A percentile compares a stretch with the other conserved stretches of the same genome.
phyloP scores from a whole-genome alignment of 257 asterid genomes.

The Penstemon barbatus region DNA sequence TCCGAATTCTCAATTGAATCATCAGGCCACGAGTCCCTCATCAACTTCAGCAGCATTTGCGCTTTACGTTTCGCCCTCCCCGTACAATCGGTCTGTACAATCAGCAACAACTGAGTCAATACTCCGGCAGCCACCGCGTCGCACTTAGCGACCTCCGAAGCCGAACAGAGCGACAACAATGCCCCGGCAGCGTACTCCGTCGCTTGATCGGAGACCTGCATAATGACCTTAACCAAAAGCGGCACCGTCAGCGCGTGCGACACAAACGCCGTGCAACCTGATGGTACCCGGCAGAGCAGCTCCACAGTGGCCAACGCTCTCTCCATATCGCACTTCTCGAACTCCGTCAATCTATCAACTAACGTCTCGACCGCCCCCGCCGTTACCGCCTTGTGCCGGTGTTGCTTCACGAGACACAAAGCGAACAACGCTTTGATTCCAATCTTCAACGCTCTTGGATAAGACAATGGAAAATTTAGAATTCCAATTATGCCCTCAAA shows the following conservation, averaged over 20 bases:
- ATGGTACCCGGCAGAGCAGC: constrained; percentile 78
- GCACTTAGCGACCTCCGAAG: constrained; percentile 57
- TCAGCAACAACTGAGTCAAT: constrained; percentile 69
- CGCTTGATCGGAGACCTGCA: constrained; percentile 85
- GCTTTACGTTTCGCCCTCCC: constrained; percentile 95
- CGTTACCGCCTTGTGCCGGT: constrained; percentile 74
- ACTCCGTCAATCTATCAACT: constrained; percentile 57
- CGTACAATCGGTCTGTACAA: constrained; percentile 97
- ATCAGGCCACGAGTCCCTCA: constrained; percentile 83
- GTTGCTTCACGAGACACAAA: constrained; percentile 77
- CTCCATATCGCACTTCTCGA: constrained; percentile 90
- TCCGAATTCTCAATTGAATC: constrained; percentile 60
- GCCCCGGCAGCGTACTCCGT: constrained; percentile 98
- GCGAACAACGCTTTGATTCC: constrained; percentile 89
- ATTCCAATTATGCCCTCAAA: constrained; percentile 76
- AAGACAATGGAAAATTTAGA: constrained; percentile 57
- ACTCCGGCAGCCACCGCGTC: constrained; percentile 86
- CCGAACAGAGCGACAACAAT: constrained; percentile 74
- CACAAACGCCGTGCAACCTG: constrained; percentile 71
- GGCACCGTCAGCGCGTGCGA: constrained; percentile 85
- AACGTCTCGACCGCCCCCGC: constrained; percentile 85
- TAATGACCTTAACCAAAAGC: constrained; percentile 65
- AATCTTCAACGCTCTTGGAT: constrained; percentile 72
- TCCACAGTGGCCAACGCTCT: constrained; percentile 95
- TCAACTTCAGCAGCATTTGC: constrained; percentile 80